These are phyloP conservation scores for Cladosporium velox DNA, from an alignment of 2,329 filamentous ascomycete species.

Conservation along the genomic window DNA sequence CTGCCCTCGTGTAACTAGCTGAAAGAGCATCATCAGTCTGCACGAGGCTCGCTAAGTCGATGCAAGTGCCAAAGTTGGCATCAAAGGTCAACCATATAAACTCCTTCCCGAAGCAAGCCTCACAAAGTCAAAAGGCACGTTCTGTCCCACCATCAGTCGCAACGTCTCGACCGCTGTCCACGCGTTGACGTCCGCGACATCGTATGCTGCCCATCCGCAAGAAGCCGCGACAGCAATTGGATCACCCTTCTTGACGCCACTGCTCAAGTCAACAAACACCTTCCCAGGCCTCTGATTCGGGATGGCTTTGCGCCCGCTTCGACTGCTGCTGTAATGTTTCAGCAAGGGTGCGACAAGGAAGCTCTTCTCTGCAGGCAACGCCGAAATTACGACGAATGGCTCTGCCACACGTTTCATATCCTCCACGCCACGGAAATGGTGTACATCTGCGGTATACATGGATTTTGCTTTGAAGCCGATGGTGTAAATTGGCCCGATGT, in stretches of 20 bases:
- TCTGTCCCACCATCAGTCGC: conserved; percentile 77
- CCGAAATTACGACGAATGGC: conserved; percentile 80
- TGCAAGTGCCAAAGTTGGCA: neutral
- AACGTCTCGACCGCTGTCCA: conserved; percentile 84
- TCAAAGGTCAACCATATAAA: conserved; percentile 11
- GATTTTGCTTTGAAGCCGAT: conserved; percentile 70
- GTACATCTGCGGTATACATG: conserved; percentile 65
- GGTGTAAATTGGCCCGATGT: conserved; percentile 77
- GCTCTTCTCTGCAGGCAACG: conserved; percentile 75
- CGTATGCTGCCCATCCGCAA: conserved; percentile 78
- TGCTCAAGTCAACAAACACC: conserved; percentile 79
- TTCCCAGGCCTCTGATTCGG: conserved; percentile 49
- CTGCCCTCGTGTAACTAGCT: neutral
- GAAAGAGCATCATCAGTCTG: neutral
- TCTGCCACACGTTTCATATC: conserved; percentile 77
- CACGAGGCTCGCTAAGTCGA: neutral
- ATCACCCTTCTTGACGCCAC: conserved; percentile 64
- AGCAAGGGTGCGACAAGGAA: conserved; percentile 76
- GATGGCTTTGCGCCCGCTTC: conserved; percentile 36
- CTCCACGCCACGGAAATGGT: conserved; percentile 68
- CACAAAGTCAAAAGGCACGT: conserved; percentile 86
- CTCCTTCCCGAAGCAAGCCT: conserved; percentile 66
- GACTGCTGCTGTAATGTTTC: conserved; percentile 59
- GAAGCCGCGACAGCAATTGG: conserved; percentile 69
- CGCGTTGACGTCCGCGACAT: conserved; percentile 75